Conservation (phyloP, 495 filamentous ascomycete species). For the Penicillium roqueforti region DNA sequence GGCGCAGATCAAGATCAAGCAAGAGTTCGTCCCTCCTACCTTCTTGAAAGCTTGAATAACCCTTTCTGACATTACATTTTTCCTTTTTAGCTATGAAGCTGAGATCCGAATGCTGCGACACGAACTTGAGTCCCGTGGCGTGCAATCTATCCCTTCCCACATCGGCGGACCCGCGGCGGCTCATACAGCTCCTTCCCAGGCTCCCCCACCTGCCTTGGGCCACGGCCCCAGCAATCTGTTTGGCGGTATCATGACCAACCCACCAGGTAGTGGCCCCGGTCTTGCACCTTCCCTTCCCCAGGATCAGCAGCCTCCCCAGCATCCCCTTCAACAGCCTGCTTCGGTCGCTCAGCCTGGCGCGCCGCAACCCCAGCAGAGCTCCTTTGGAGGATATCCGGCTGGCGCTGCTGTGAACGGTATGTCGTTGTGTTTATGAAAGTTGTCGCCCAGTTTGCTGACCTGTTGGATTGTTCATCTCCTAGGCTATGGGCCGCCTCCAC, state of each 20-base stretch:
- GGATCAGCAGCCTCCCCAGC: constrained; percentile 57
- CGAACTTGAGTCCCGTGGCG: constrained; percentile 84
- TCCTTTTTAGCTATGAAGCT: constrained; percentile 73
- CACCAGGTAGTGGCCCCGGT: constrained; percentile 77
- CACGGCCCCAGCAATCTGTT: constrained; percentile 90
- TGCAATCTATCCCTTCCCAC: constrained; percentile 60
- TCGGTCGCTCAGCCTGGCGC: constrained; percentile 58
- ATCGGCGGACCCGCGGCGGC: constrained; percentile 56
- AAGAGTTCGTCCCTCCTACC: constrained; percentile 61
- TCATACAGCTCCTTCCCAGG: constrained; percentile 74
- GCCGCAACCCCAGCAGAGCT: constrained; percentile 57
- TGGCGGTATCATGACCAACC: constrained; percentile 91
- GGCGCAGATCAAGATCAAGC: constrained; percentile 77
- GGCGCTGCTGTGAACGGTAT: constrained; percentile 64
- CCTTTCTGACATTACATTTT: constrained; percentile 2
- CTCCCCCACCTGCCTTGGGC: constrained; percentile 81
- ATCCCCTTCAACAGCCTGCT: constrained; percentile 57
- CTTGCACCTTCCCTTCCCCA: constrained; percentile 79
- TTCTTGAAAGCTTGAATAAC: not conserved
- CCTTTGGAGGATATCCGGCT: constrained; percentile 58
- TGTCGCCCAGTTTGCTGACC: constrained; percentile 28
- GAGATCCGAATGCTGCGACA: constrained; percentile 80
- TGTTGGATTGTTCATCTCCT: constrained; percentile 2
- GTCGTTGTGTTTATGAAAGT: constrained; percentile 29
- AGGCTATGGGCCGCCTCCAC: constrained; percentile 70